Conservation (phyloP, 129 eudicot genomes). For the Heracleum sosnowskyi region DNA sequence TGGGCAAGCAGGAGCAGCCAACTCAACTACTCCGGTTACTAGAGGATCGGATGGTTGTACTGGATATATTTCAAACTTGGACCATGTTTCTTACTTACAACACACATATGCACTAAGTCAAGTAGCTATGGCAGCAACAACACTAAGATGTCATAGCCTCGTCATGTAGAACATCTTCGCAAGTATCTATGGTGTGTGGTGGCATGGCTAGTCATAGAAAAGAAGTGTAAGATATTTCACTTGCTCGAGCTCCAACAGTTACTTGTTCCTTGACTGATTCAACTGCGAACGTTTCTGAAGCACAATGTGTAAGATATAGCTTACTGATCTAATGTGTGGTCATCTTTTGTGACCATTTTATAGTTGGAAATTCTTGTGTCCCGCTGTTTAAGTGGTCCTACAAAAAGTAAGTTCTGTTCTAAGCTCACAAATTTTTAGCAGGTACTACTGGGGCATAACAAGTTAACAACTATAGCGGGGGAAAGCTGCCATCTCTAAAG, state of each 20-base stretch:
- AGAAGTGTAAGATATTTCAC: slow-evolving; percentile 1
- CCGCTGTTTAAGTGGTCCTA: background rate
- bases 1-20: no score
- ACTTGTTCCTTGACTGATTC: slow-evolving; percentile 14
- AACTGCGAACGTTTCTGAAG: slow-evolving; percentile 1
- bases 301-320: slow-evolving; percentile 36
- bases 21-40: no score
- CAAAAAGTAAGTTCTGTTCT: background rate
- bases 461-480: slow-evolving; percentile 1
- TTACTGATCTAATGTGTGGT: background rate
- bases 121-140: no score
- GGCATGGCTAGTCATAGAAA: background rate
- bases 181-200: background rate
- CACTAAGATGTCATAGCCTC: no score
- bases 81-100: no score
- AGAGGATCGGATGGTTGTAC: no score
- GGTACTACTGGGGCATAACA: no score
- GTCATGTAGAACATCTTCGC: background rate
- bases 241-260: slow-evolving; percentile 20
- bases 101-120: no score
- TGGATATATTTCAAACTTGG: no score
- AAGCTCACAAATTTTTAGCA: slow-evolving; percentile 9
- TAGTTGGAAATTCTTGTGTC: background rate
- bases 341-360: background rate
- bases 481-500: slow-evolving; percentile 7